Base-by-base conservation (phyloP, 345 rosid genomes). In the Hevea brasiliensis region DNA sequence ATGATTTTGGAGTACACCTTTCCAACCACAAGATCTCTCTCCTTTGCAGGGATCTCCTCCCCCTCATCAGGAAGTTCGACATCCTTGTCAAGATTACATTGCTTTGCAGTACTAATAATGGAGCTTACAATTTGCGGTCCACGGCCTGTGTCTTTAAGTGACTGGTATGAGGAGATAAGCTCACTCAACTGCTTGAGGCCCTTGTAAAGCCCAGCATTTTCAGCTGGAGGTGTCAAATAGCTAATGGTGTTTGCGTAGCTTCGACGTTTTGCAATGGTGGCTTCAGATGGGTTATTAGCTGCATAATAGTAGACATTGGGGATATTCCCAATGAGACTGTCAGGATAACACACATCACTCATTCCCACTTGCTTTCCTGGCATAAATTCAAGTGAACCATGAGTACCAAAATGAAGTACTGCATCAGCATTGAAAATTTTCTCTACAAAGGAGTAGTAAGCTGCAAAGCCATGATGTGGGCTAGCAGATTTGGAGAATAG, bases 301-400 rank as follows among this genome's bases (percentile, higher is more conserved):
- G 99, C 99, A 42, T 95, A 95, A 65, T 95, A 95, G 76, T 95
- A 95, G 0, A 95, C 90, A 75, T 95, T 95, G 10, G 99, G 99
- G 42, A 95, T 95, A 62, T 95, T 95, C 65, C 99, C 99, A 3
- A 95, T 95, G 45, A 95, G 98, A 82, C 98, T 92, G 71, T 95
- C 99, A 0, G 99, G 99, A 77, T 72, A 95, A 71, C 99, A 95
- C 60, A 73, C 96, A 60, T 95, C 99, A 24, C 99, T 95, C 99
- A 95, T 95, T 65, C 99, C 99, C 78, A 95, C 99, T 88, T 95
- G 99, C 83, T 95, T 95, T 70, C 99, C 99, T 0, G 99, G 99
- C 99, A 95, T 95, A 80, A 95, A 95, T 85, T 95, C 98, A 0
- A 95, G 97, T 0, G 98, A 95, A 12, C 99, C 99, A 56, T 95